These are phyloP conservation scores for Plasmodium adleri DNA, from an alignment of 169 alveolate species.

Conservation along the genomic window DNA sequence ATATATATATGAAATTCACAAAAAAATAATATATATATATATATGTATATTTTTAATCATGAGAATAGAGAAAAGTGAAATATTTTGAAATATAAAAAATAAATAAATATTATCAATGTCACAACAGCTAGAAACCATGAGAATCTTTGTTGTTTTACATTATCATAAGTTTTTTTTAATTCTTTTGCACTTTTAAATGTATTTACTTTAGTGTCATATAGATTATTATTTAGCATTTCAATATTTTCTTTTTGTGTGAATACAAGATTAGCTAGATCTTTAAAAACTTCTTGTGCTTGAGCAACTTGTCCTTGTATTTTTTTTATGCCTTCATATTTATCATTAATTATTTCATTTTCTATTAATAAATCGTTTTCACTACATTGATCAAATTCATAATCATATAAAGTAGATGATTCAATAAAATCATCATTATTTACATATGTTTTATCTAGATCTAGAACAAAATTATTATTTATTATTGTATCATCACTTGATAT, in stretches of 20 bases:
- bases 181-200: constrained; percentile 65
- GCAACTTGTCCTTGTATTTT: constrained; percentile 76
- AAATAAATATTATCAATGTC: constrained; percentile 40
- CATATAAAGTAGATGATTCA: constrained; percentile 65
- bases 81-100: constrained; percentile 66
- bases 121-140: constrained; percentile 61
- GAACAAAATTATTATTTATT: constrained; percentile 44
- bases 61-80: constrained; percentile 34
- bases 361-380: constrained; percentile 68
- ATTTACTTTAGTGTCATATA: constrained; percentile 63
- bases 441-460: constrained; percentile 50
- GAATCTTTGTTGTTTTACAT: constrained; percentile 60
- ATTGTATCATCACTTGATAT: constrained; percentile 19
- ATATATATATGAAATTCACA: too few relatives aligned
- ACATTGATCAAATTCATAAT: constrained; percentile 73
- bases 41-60: not conserved
- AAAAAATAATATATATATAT: too few relatives aligned
- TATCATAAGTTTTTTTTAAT: constrained; percentile 65
- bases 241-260: constrained; percentile 71
- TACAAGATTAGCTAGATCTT: constrained; percentile 73
- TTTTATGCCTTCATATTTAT: constrained; percentile 61
- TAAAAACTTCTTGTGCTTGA: constrained; percentile 76
- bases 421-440: constrained; percentile 67
- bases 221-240: constrained; percentile 56
- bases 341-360: constrained; percentile 55